Conservation (phyloP, 2,329 filamentous ascomycete genomes). For the Daldinia sp. region DNA sequence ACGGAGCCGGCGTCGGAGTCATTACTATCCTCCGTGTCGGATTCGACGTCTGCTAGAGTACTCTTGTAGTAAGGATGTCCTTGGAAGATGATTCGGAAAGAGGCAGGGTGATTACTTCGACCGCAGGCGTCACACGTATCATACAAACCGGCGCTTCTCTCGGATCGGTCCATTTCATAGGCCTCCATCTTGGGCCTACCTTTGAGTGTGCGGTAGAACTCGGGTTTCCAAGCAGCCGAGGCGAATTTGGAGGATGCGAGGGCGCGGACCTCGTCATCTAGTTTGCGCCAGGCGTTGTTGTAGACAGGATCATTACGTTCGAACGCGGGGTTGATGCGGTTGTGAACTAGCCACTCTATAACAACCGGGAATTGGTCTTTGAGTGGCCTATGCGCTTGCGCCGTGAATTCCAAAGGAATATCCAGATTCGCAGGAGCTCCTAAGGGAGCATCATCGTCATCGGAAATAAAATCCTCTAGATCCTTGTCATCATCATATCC, state of each 20-base stretch:
- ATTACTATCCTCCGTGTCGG: conserved; percentile 43
- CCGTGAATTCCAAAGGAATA: conserved; percentile 75
- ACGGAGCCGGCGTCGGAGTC: conserved; percentile 38
- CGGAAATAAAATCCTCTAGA: conserved; percentile 69
- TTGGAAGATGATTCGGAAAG: conserved; percentile 67
- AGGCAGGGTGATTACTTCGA: conserved; percentile 72
- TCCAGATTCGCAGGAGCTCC: conserved; percentile 62
- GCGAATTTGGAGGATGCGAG: conserved; percentile 75
- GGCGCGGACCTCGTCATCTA: conserved; percentile 74
- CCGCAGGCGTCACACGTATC: conserved; percentile 76
- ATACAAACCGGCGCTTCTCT: conserved; percentile 47
- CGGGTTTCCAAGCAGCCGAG: conserved; percentile 73
- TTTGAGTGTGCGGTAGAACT: conserved; percentile 72
- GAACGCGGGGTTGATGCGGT: conserved; percentile 78
- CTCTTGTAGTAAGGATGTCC: conserved; percentile 72
- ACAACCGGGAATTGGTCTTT: conserved; percentile 78
- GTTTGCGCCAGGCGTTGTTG: conserved; percentile 71
- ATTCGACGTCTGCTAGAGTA: conserved; percentile 70
- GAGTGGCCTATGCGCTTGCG: conserved; percentile 70
- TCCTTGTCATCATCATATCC: conserved; percentile 46
- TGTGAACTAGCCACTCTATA: conserved; percentile 83
- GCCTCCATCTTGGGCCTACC: conserved; percentile 70
- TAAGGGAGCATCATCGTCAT: conserved; percentile 66
- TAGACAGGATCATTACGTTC: conserved; percentile 69
- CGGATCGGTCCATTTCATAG: conserved; percentile 51